A percentile compares a stretch with the other conserved stretches of the same genome.
These are phyloP conservation scores for Lomentospora prolificans DNA, from an alignment of 2,329 filamentous ascomycete species.

Conservation along the genomic window DNA sequence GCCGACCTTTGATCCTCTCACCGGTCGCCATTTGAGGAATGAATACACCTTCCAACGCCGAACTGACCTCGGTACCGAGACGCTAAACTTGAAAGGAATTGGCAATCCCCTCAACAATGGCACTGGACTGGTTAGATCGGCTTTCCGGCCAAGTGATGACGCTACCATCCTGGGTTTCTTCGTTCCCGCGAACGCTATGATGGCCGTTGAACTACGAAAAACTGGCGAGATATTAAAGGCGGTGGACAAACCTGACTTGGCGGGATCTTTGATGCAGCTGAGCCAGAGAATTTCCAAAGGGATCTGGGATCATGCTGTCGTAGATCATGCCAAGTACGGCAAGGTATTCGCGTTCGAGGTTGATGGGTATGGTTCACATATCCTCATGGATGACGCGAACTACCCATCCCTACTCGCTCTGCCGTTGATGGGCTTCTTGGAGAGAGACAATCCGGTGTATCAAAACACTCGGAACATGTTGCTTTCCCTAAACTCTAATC, in stretches of 20 bases:
- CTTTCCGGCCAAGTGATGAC: constrained; percentile 91
- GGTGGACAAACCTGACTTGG: constrained; percentile 43
- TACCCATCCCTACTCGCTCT: constrained; percentile 71
- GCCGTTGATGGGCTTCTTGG: constrained; percentile 68
- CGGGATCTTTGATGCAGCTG: constrained; percentile 47
- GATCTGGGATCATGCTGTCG: constrained; percentile 75
- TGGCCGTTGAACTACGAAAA: constrained; percentile 76
- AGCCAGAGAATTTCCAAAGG: constrained; percentile 60
- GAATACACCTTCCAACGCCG: constrained; percentile 78
- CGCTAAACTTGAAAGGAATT: constrained; percentile 67
- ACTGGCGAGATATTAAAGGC: constrained; percentile 59
- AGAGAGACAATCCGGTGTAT: constrained; percentile 58
- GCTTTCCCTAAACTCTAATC: constrained; percentile 66
- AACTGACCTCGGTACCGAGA: constrained; percentile 81
- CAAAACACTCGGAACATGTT: constrained; percentile 77
- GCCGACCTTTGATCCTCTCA: constrained; percentile 66
- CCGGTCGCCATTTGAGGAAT: constrained; percentile 57
- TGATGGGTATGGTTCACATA: constrained; percentile 72
- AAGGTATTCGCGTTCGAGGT: constrained; percentile 81
- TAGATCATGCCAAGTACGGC: constrained; percentile 65
- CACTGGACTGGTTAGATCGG: constrained; percentile 79
- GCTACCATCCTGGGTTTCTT: constrained; percentile 90
- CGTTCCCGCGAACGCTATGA: constrained; percentile 93
- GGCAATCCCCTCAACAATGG: constrained; percentile 85
- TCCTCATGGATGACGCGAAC: constrained; percentile 87